Percentiles rank a stretch among this genome's conserved stretches.
Evolutionary conservation across 2,329 filamentous ascomycete species (phyloP).

Genomic region (Diplodia sapinea): DNA sequence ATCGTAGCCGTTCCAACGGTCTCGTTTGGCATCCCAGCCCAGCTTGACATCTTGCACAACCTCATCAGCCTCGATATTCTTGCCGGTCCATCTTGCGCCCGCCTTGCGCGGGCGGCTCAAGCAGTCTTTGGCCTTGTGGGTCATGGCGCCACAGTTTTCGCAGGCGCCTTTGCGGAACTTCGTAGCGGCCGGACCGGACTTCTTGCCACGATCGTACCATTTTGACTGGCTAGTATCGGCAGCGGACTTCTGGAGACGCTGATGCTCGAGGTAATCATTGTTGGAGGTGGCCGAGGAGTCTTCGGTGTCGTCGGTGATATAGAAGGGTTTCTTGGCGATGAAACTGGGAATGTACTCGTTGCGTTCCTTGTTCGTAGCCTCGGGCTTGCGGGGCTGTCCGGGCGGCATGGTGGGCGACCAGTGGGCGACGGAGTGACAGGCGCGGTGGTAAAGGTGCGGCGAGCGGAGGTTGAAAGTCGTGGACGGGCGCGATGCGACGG

Average conservation of each 20-base stretch:
- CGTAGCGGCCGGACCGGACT: constrained; percentile 83
- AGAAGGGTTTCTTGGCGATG: constrained; percentile 98
- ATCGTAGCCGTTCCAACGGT: constrained; percentile 99
- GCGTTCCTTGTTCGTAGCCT: constrained; percentile 75
- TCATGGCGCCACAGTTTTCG: constrained; percentile 97
- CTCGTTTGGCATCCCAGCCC: constrained; percentile 96
- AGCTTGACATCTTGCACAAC: constrained; percentile 82
- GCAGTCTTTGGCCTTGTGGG: constrained; percentile 94
- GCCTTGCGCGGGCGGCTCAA: constrained; percentile 84
- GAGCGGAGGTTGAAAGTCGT: constrained; percentile 18
- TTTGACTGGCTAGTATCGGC: constrained; percentile 64
- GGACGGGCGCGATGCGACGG: background rate
- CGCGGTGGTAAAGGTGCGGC: constrained; percentile 10
- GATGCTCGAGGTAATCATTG: constrained; percentile 94
- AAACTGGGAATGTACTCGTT: constrained; percentile 98
- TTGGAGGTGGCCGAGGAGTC: constrained; percentile 64
- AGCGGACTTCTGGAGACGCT: constrained; percentile 76
- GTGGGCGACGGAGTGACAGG: background rate
- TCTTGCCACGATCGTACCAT: constrained; percentile 93
- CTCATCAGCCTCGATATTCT: constrained; percentile 92
- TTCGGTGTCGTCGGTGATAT: constrained; percentile 82
- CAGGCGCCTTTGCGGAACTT: constrained; percentile 98
- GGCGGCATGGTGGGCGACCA: constrained; percentile 52
- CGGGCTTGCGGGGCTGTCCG: constrained; percentile 56
- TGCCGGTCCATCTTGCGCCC: constrained; percentile 90